Evolutionary conservation across 768 basidiomycete species (phyloP).

Genomic region (Suillus subaureus): DNA sequence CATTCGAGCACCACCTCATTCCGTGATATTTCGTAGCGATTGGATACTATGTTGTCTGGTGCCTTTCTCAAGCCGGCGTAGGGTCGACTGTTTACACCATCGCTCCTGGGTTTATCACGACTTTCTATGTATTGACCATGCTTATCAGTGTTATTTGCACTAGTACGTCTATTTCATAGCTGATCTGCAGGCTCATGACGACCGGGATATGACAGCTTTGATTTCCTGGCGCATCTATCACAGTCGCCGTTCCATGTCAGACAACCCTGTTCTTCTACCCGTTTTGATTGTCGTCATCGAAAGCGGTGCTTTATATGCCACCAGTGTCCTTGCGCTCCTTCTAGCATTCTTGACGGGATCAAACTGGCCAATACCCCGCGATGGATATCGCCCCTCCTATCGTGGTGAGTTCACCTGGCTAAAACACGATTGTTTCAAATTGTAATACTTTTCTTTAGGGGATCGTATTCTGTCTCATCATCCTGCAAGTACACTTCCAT

Average conservation of each 20-base stretch:
- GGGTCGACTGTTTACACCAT: background rate
- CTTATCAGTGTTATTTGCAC: background rate
- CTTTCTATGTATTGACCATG: background rate
- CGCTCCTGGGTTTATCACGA: background rate
- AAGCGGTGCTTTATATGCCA: background rate
- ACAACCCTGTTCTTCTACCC: background rate
- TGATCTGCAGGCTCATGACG: background rate
- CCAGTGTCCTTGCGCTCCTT: slow-evolving; percentile 1
- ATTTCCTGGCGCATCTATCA: background rate
- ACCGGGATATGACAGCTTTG: background rate
- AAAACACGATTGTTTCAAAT: background rate
- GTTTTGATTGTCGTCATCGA: background rate
- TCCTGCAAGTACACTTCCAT: background rate
- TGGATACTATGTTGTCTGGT: background rate
- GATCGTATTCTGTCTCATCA: background rate
- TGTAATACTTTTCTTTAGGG: background rate
- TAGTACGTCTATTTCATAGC: background rate
- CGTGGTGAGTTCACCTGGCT: background rate
- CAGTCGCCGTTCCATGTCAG: background rate
- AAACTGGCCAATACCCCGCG: background rate
- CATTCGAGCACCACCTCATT: background rate
- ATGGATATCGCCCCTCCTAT: background rate
- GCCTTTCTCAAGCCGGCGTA: background rate
- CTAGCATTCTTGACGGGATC: background rate
- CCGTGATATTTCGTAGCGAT: background rate